phyloP scores from a whole-genome alignment of 306 rosid genomes.

The Prunus padus region DNA sequence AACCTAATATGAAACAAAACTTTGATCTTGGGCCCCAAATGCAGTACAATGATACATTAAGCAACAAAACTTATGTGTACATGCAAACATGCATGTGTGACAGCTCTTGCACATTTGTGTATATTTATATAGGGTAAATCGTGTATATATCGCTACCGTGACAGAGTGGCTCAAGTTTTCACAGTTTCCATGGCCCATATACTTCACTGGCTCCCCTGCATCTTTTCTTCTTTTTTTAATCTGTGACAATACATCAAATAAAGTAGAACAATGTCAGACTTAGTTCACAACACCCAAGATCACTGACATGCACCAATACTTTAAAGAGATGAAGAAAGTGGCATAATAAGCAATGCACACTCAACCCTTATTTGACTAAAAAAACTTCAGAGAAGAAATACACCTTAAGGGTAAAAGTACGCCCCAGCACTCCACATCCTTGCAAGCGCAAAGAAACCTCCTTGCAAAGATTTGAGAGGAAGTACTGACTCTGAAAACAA shows the following conservation, averaged over 20 bases:
- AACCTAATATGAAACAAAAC: slow-evolving; percentile 46
- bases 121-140: slow-evolving; percentile 14
- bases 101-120: not conserved
- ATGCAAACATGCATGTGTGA: not conserved
- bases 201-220: slow-evolving; percentile 84
- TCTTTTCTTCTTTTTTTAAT: slow-evolving; percentile 76
- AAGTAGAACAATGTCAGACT: slow-evolving; percentile 16
- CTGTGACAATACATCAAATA: slow-evolving; percentile 38
- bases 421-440: slow-evolving; percentile 77
- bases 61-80: slow-evolving; percentile 2
- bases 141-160: slow-evolving; percentile 48
- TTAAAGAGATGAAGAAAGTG: slow-evolving; percentile 19
- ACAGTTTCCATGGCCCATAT: slow-evolving; percentile 95
- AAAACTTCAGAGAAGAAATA: slow-evolving; percentile 22
- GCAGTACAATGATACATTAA: slow-evolving; percentile 8
- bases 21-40: slow-evolving; percentile 28
- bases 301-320: slow-evolving; percentile 7
- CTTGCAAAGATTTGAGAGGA: slow-evolving; percentile 77
- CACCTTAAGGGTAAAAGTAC: slow-evolving; percentile 86
- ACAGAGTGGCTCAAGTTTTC: slow-evolving; percentile 92
- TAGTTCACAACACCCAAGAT: slow-evolving; percentile 3
- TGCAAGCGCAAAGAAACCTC: slow-evolving; percentile 84
- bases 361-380: slow-evolving; percentile 5
- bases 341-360: slow-evolving; percentile 7
- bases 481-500: slow-evolving; percentile 65